Conservation (phyloP, 225 moss, liverwort and hornwort genomes). For the Pseudoscleropodium purum region DNA sequence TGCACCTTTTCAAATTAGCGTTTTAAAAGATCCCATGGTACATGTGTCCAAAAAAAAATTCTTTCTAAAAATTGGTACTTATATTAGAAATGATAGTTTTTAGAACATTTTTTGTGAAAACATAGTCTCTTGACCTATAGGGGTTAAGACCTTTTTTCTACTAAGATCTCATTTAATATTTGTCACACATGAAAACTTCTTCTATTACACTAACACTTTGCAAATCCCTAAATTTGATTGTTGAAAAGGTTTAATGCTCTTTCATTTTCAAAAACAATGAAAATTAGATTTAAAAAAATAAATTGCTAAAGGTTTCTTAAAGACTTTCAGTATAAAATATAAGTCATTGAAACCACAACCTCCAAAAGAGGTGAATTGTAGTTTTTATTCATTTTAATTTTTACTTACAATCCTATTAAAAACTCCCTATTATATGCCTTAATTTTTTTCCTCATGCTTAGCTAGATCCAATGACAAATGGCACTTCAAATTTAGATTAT, state of each 20-base stretch:
- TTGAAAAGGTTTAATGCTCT: not conserved
- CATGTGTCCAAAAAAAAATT: too few relatives aligned
- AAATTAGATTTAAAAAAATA: too few relatives aligned
- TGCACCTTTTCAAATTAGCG: too few relatives aligned
- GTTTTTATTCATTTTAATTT: not conserved
- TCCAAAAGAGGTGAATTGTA: not conserved
- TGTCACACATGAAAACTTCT: not conserved
- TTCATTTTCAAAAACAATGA: not conserved
- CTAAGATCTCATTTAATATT: not conserved
- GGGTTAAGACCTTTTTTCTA: not conserved
- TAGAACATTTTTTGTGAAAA: too few relatives aligned
- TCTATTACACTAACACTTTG: accelerated
- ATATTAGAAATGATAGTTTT: too few relatives aligned
- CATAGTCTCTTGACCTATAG: too few relatives aligned
- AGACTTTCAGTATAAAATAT: not conserved
- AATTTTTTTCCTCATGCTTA: not conserved
- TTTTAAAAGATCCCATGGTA: too few relatives aligned
- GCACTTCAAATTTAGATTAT: not conserved
- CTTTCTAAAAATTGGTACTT: too few relatives aligned
- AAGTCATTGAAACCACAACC: not conserved
- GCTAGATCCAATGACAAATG: not conserved
- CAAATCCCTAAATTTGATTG: not conserved
- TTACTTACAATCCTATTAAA: too few relatives aligned
- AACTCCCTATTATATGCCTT: not conserved
- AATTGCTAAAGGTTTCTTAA: not conserved